These are phyloP conservation scores for Plantago coronopus DNA, from an alignment of 305 asterid genomes.

Conservation along the genomic window DNA sequence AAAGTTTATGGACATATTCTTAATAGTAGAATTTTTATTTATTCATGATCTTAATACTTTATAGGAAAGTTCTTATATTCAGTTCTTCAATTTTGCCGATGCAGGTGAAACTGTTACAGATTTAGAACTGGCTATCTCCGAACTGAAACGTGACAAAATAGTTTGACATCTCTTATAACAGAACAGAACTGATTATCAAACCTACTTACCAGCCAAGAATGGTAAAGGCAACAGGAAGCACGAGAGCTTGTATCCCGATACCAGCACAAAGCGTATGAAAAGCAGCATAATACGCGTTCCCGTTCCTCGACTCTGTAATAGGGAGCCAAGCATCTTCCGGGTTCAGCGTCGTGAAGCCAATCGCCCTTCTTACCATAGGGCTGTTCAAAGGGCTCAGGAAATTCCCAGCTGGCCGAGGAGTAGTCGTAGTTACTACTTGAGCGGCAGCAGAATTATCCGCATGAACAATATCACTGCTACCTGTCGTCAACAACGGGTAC, in stretches of 20 bases:
- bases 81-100: too few relatives aligned
- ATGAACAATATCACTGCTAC: background rate
- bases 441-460: background rate
- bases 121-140: too few relatives aligned
- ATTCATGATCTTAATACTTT: too few relatives aligned
- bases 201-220: conserved; percentile 70
- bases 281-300: conserved; percentile 84
- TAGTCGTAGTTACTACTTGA: conserved; percentile 38
- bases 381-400: conserved; percentile 43
- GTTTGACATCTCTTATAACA: background rate
- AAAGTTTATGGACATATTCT: background rate
- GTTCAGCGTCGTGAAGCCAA: conserved; percentile 65
- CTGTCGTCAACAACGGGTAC: background rate
- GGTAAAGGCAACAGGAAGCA: conserved; percentile 85
- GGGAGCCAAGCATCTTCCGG: conserved; percentile 94
- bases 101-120: too few relatives aligned
- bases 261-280: conserved; percentile 85
- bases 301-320: conserved; percentile 79
- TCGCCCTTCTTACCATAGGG: conserved; percentile 61
- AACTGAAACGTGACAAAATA: background rate
- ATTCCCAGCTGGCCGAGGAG: conserved; percentile 51
- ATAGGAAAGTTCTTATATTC: too few relatives aligned
- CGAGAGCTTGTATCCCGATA: conserved; percentile 79
- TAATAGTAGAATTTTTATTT: too few relatives aligned
- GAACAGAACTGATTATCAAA: background rate